Evolutionary conservation across 2,329 filamentous ascomycete species (phyloP), one percentile per base, ranked within the genome.

Genomic region (Albophoma yamanashiensis): DNA sequence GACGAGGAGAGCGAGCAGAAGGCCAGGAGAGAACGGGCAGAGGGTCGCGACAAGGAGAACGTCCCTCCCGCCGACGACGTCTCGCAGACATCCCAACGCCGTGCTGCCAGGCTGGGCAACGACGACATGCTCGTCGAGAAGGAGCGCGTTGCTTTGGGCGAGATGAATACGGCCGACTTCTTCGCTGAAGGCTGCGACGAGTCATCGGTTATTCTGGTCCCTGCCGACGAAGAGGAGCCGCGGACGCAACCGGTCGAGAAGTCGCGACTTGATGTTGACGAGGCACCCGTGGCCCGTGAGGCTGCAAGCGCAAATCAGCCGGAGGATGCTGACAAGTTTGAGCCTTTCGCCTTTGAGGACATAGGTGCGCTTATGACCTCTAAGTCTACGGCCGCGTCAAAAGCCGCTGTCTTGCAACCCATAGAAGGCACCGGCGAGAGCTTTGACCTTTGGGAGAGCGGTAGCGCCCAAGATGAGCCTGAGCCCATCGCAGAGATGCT

Each of bases 21-120:
- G 69, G 74, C 80, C 52, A 76, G 68, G 57, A 74, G 74, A 64
- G 81, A 79, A 69, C 71, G 78, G 65, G 79, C 79, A 39, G 83
- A 89, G 65, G 82, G 83, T 55, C 80, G 85, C 39, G 89, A 91
- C 68, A 99, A 99, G 79, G 93, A 99, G 78, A 99, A 99, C 70
- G 85, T 96, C 22, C 89, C 93, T 5, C 93, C 93, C 2, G 71
- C 76, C 3, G 82, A 84, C 59, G 86, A 89, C 55, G 73, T 88
- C 45, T 84, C 82, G 36, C 82, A 88, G 68, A 85, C 83, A 0
- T 76, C 76, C 20, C 64, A 72, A 31, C 70, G 74, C n/a, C 65
- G 70, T 11, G 64, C 66, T 27, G 64, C 68, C 15, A 68, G 67
- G 14, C 61, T 61, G 27, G 68, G 68, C 27, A 67, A 68, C 2